Conservation (phyloP, 2,329 filamentous ascomycete species). For the Alternaria arbusti region DNA sequence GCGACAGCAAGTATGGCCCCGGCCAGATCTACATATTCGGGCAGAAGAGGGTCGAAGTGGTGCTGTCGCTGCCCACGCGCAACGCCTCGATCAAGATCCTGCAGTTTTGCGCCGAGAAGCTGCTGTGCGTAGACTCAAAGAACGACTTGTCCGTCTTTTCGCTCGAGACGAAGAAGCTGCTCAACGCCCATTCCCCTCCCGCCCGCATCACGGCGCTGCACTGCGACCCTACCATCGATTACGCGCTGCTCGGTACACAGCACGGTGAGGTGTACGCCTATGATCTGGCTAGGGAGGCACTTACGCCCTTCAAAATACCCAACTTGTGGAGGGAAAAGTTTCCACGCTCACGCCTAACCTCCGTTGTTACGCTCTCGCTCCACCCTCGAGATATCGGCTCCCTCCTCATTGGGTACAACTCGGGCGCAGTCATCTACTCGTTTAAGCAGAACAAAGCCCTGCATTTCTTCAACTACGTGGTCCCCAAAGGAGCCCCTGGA, state of each 20-base stretch:
- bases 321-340: conserved; percentile 84
- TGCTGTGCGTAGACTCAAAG: conserved; percentile 83
- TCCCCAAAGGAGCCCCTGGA: conserved; percentile 84
- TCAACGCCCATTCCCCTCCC: conserved; percentile 76
- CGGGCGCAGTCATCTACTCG: conserved; percentile 88
- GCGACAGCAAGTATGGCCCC: conserved; percentile 81
- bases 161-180: conserved; percentile 69
- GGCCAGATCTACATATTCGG: conserved; percentile 92
- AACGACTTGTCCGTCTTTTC: conserved; percentile 88
- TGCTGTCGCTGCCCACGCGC: conserved; percentile 72
- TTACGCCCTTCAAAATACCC: conserved; percentile 80
- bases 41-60: conserved; percentile 77
- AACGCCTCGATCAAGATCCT: conserved; percentile 74
- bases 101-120: conserved; percentile 84
- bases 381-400: conserved; percentile 93
- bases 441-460: conserved; percentile 87
- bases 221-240: conserved; percentile 91
- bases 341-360: conserved; percentile 67
- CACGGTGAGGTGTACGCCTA: conserved; percentile 90
- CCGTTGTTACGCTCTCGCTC: conserved; percentile 78
- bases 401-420: conserved; percentile 85
- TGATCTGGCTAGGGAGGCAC: conserved; percentile 80
- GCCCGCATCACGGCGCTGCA: conserved; percentile 76
- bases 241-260: conserved; percentile 83
- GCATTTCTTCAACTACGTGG: conserved; percentile 81